Conservation (phyloP, 768 basidiomycete species). For the Russula lepida region DNA sequence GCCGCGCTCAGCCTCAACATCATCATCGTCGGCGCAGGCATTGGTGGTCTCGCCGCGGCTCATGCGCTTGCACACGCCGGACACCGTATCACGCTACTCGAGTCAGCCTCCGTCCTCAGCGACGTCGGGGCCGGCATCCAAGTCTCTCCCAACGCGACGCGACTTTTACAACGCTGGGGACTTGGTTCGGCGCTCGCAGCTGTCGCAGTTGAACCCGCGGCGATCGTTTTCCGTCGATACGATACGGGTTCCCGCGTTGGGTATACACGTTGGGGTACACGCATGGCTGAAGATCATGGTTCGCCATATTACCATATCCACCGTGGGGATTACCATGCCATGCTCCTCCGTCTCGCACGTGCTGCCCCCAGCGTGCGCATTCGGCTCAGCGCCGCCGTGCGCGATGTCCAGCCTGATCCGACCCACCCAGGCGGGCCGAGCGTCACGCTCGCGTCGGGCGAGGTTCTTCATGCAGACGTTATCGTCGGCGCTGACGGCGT, state of each 20-base stretch:
- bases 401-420: constrained; percentile 27
- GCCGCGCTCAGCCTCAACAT: constrained; percentile 31
- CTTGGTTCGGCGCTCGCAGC: constrained; percentile 27
- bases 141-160: constrained; percentile 34
- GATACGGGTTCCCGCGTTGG: constrained; percentile 32
- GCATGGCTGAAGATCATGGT: constrained; percentile 28
- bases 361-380: constrained; percentile 27
- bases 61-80: constrained; percentile 34
- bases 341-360: constrained; percentile 30
- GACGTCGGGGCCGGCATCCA: constrained; percentile 39
- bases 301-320: constrained; percentile 38
- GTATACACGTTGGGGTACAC: constrained; percentile 30
- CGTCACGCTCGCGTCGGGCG: constrained; percentile 31
- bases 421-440: constrained; percentile 23
- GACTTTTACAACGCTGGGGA: constrained; percentile 34
- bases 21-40: constrained; percentile 35
- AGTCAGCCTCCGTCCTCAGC: constrained; percentile 32
- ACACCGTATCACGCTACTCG: constrained; percentile 33
- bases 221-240: constrained; percentile 33
- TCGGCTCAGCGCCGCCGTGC: constrained; percentile 30
- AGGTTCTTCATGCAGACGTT: constrained; percentile 31
- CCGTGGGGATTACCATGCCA: constrained; percentile 36
- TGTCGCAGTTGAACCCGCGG: constrained; percentile 32
- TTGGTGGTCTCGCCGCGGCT: constrained; percentile 36
- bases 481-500: constrained; percentile 36